phyloP scores from a whole-genome alignment of 164 flowering plant species.

The Euptelea pleiosperma region DNA sequence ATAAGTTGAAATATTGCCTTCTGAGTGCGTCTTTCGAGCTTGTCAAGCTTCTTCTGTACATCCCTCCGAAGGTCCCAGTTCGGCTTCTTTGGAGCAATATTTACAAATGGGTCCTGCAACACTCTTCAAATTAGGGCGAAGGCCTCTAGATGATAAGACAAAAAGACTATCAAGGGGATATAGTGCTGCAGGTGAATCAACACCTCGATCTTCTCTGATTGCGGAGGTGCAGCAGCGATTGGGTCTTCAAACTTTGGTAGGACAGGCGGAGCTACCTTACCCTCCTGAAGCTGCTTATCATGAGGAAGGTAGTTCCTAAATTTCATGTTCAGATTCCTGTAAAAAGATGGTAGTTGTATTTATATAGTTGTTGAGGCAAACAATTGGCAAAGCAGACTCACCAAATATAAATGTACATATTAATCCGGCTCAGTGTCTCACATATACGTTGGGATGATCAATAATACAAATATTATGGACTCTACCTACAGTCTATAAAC shows the following conservation, averaged over 20 bases:
- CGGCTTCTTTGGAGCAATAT: slow-evolving; percentile 97
- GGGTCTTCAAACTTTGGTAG: slow-evolving; percentile 92
- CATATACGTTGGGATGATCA: not conserved
- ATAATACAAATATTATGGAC: not conserved
- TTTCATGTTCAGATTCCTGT: slow-evolving; percentile 65
- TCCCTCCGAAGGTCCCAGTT: slow-evolving; percentile 96
- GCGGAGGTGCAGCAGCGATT: slow-evolving; percentile 47
- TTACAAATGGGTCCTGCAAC: slow-evolving; percentile 86
- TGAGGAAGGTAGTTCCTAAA: slow-evolving; percentile 97
- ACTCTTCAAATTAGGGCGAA: slow-evolving; percentile 3
- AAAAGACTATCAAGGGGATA: not conserved
- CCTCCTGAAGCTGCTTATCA: slow-evolving; percentile 90
- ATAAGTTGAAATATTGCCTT: slow-evolving; percentile 68
- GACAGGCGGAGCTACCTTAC: slow-evolving; percentile 78
- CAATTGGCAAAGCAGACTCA: no score
- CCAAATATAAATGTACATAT: no score
- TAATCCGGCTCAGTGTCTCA: not conserved
- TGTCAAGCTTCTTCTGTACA: slow-evolving; percentile 88
- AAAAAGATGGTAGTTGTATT: not conserved
- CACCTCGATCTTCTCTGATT: slow-evolving; percentile 65
- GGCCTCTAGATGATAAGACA: not conserved
- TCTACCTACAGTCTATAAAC: not conserved
- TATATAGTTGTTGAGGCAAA: not conserved
- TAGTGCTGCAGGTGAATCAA: not conserved
- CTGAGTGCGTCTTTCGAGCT: slow-evolving; percentile 89